These are phyloP conservation scores for Protomyces pachydermus DNA, from an alignment of 1,139 yeast species.

Conservation along the genomic window DNA sequence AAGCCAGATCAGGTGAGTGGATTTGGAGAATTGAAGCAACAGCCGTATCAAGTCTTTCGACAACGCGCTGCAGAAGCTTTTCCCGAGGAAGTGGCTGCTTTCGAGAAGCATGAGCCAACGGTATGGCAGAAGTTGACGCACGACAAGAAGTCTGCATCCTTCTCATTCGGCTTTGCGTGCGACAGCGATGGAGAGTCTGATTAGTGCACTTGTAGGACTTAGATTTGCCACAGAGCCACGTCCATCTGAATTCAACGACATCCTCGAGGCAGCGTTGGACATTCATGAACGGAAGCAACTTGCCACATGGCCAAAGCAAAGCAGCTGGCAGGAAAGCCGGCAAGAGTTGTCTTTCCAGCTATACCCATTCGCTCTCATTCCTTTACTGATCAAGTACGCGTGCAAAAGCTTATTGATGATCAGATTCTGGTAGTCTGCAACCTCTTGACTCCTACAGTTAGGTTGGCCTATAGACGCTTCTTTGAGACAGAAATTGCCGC, in stretches of 20 bases:
- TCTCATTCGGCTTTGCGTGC: slow-evolving; percentile 8
- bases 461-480: slow-evolving; percentile 46
- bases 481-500: slow-evolving; percentile 43
- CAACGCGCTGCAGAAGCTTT: slow-evolving; percentile 2
- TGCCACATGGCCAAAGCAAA: not conserved
- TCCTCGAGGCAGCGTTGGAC: too few species aligned
- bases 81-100: slow-evolving; percentile 12
- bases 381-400: slow-evolving; percentile 1
- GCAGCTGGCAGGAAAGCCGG: not conserved
- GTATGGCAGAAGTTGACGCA: slow-evolving; percentile 1
- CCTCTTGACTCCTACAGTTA: slow-evolving; percentile 46
- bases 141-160: not conserved
- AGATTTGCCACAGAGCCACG: too few species aligned
- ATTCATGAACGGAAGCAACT: not conserved
- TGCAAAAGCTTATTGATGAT: slow-evolving; percentile 27
- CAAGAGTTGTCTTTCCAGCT: slow-evolving; percentile 1
- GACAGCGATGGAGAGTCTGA: too few species aligned
- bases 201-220: too few species aligned
- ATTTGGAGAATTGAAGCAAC: slow-evolving; percentile 39
- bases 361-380: not conserved
- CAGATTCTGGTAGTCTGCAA: slow-evolving; percentile 50
- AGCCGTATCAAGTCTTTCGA: slow-evolving; percentile 4
- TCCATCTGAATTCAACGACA: too few species aligned
- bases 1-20: slow-evolving; percentile 74
- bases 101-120: not conserved